Evolutionary conservation across 305 asterid species (phyloP).

Genomic region (Andrographis paniculata): DNA sequence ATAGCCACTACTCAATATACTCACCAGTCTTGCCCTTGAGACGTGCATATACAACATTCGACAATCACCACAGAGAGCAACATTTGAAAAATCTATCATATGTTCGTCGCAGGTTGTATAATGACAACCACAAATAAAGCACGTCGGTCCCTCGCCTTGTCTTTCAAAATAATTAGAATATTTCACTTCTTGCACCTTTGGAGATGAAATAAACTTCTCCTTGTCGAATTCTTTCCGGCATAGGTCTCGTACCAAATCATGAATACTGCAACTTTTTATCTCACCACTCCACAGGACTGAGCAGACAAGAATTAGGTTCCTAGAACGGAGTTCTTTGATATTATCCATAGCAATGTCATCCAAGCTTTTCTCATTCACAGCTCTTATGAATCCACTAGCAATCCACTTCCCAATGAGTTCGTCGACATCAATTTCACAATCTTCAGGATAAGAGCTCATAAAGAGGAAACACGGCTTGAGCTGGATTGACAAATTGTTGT

Average conservation of each 20-base stretch:
- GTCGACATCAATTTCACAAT: background rate
- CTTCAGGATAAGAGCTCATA: background rate
- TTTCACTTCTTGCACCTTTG: no score
- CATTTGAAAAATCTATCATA: background rate
- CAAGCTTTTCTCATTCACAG: constrained; percentile 23
- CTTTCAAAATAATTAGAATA: no score
- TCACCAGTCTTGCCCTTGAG: background rate
- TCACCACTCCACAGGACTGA: no score
- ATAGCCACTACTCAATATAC: no score
- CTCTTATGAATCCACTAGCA: constrained; percentile 21
- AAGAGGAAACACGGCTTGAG: constrained; percentile 19
- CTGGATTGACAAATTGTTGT: constrained; percentile 19
- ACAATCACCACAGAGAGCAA: background rate
- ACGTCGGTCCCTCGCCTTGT: no score
- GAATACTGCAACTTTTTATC: no score
- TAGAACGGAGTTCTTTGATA: constrained; percentile 13
- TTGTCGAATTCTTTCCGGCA: no score
- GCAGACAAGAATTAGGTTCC: no score
- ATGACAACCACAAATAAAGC: no score
- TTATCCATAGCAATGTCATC: no score
- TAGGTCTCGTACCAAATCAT: no score
- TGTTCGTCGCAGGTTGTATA: background rate
- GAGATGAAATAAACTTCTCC: no score
- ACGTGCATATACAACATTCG: background rate
- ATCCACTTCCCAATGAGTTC: constrained; percentile 12